Evolutionary conservation across 352 stramenopile genomes (phyloP).

Genomic region (Poterioochromonas sp.): DNA sequence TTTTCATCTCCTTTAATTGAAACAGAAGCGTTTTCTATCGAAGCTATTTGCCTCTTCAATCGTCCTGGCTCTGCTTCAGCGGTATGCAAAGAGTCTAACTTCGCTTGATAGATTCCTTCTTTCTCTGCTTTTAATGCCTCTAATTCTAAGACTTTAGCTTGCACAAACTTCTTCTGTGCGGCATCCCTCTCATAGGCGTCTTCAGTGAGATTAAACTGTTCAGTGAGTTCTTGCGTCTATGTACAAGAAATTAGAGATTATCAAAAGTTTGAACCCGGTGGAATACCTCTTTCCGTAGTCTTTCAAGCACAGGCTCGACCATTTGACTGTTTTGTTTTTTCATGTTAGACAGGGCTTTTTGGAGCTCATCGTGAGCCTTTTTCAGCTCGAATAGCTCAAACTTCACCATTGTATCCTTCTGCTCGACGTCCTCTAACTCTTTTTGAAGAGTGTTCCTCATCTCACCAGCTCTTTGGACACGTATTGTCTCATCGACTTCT

Average conservation of each 20-base stretch:
- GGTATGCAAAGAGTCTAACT: slow-evolving; percentile 49
- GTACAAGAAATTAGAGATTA: background rate
- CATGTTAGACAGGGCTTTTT: slow-evolving; percentile 62
- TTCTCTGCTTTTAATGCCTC: slow-evolving; percentile 10
- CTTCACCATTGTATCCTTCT: slow-evolving; percentile 62
- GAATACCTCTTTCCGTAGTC: slow-evolving; percentile 58
- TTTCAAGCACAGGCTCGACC: slow-evolving; percentile 66
- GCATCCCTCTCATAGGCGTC: slow-evolving; percentile 1
- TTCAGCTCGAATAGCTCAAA: slow-evolving; percentile 75
- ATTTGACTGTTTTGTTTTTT: slow-evolving; percentile 62
- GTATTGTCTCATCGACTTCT: slow-evolving; percentile 61
- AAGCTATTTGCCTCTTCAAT: slow-evolving; percentile 60
- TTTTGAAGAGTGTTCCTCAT: background rate
- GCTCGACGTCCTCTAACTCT: slow-evolving; percentile 21
- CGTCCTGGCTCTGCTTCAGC: slow-evolving; percentile 52
- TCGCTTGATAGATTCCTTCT: background rate
- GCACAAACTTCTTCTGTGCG: slow-evolving; percentile 1
- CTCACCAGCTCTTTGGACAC: background rate
- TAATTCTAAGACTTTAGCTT: slow-evolving; percentile 9
- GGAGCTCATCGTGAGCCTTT: slow-evolving; percentile 60
- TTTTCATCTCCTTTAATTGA: slow-evolving; percentile 60
- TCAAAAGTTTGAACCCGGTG: background rate
- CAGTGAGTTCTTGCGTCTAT: slow-evolving; percentile 36
- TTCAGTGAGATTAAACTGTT: slow-evolving; percentile 59
- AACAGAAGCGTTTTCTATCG: slow-evolving; percentile 63